Conservation (phyloP, 768 basidiomycete genomes). For the Boletus rufocinnamomeus region DNA sequence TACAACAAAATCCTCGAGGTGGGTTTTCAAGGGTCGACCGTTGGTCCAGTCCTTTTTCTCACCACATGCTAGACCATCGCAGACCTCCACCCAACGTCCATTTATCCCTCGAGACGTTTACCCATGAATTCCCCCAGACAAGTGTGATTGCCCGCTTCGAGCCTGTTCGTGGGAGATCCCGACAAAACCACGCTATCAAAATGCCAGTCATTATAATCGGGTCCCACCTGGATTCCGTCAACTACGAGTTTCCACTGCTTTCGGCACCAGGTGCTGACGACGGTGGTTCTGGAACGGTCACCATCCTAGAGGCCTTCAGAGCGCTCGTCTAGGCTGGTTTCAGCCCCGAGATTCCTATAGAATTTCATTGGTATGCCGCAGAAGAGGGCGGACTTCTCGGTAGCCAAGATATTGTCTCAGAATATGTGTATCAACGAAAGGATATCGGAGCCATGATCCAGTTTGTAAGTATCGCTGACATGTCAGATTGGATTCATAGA, state of each 20-base stretch:
- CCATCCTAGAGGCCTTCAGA: conserved; percentile 77
- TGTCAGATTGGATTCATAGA: background rate
- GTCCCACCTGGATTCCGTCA: conserved; percentile 47
- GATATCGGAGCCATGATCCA: conserved; percentile 55
- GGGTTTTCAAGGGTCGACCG: background rate
- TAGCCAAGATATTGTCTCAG: conserved; percentile 51
- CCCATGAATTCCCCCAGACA: conserved; percentile 23
- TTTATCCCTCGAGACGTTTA: conserved; percentile 26
- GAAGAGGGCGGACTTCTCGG: conserved; percentile 46
- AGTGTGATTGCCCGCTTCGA: conserved; percentile 31
- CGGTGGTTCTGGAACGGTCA: conserved; percentile 65
- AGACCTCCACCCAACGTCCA: conserved; percentile 12
- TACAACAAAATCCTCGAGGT: conserved; percentile 24
- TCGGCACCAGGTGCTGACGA: conserved; percentile 53
- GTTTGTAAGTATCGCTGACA: conserved; percentile 47
- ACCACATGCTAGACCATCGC: conserved; percentile 9
- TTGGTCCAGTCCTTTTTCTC: background rate
- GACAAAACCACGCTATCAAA: conserved; percentile 7
- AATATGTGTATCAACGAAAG: conserved; percentile 47
- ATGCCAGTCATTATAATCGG: conserved; percentile 40
- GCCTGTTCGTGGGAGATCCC: conserved; percentile 4
- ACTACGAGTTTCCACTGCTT: conserved; percentile 40
- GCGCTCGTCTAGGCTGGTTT: conserved; percentile 69
- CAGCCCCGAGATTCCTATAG: conserved; percentile 62
- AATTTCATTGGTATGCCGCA: conserved; percentile 86